These are phyloP conservation scores for Pleurotus eryngii DNA, from an alignment of 768 basidiomycete genomes.

Conservation along the genomic window DNA sequence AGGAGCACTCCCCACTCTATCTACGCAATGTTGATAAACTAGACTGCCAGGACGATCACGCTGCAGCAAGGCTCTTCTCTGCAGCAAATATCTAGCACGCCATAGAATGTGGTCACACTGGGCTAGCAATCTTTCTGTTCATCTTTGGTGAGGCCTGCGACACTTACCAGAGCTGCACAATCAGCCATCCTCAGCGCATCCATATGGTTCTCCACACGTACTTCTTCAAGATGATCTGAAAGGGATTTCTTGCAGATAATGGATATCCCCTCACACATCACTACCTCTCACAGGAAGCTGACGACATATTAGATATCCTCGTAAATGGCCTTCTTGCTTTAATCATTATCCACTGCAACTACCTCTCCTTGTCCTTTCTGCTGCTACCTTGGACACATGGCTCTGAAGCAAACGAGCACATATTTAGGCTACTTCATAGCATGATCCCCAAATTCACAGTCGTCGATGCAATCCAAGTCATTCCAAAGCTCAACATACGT, in stretches of 20 bases:
- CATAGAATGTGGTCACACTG: slow-evolving; percentile 11
- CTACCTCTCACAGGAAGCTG: not conserved
- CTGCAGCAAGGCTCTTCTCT: slow-evolving; percentile 30
- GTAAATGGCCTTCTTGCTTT: not conserved
- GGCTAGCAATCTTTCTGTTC: slow-evolving; percentile 25
- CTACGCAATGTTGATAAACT: slow-evolving; percentile 27
- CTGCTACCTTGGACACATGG: slow-evolving; percentile 24
- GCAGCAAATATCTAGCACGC: slow-evolving; percentile 19
- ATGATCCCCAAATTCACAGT: slow-evolving; percentile 14
- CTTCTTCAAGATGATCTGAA: not conserved
- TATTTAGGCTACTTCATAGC: slow-evolving; percentile 14
- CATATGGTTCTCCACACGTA: slow-evolving; percentile 14
- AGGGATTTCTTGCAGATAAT: not conserved
- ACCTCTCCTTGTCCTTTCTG: not conserved
- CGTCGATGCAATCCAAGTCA: slow-evolving; percentile 14
- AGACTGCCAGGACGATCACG: slow-evolving; percentile 34
- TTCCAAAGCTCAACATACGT: slow-evolving; percentile 16
- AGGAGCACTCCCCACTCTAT: slow-evolving; percentile 20
- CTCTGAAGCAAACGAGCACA: slow-evolving; percentile 19
- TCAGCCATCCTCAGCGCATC: slow-evolving; percentile 15
- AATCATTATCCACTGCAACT: not conserved
- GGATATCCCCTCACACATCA: not conserved
- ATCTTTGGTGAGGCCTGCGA: slow-evolving; percentile 25
- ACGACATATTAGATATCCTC: not conserved
- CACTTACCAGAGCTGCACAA: slow-evolving; percentile 23